A percentile compares a stretch with the other conserved stretches of the same genome.
Evolutionary conservation across 73 alveolate genomes (phyloP).

Genomic region (Stentor coeruleus): DNA sequence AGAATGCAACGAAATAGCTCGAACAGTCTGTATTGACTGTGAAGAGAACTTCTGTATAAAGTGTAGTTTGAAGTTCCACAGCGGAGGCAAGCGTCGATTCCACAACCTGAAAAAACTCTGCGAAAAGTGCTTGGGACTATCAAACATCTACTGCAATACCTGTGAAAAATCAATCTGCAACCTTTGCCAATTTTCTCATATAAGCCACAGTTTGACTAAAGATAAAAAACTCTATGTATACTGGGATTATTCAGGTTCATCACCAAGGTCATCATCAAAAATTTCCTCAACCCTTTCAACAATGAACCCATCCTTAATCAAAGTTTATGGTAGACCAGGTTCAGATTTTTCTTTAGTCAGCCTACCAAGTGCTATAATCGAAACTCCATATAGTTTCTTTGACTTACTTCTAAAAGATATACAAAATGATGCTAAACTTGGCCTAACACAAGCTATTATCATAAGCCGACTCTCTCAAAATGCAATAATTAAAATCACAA

Average conservation of each 20-base stretch:
- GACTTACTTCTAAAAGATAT: no score
- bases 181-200: not conserved
- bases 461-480: no score
- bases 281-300: not conserved
- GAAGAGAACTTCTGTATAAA: constrained; percentile 44
- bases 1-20: constrained; percentile 47
- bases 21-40: constrained; percentile 43
- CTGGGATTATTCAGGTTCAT: not conserved
- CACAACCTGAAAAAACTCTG: constrained; percentile 25
- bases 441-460: not conserved
- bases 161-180: not conserved
- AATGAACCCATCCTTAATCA: not conserved
- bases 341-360: not conserved
- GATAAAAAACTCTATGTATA: not conserved
- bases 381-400: not conserved
- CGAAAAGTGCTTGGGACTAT: not conserved
- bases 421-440: not conserved
- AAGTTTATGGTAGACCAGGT: not conserved
- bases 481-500: no score
- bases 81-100: constrained; percentile 46
- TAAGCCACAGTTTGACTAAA: not conserved
- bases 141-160: not conserved
- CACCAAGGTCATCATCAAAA: not conserved
- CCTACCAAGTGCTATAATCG: not conserved
- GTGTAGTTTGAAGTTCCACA: constrained; percentile 42